Evolutionary conservation across 2,329 filamentous ascomycete genomes (phyloP), one percentile per base, ranked within the genome.

Genomic region (Xylariomycetidae sp.): DNA sequence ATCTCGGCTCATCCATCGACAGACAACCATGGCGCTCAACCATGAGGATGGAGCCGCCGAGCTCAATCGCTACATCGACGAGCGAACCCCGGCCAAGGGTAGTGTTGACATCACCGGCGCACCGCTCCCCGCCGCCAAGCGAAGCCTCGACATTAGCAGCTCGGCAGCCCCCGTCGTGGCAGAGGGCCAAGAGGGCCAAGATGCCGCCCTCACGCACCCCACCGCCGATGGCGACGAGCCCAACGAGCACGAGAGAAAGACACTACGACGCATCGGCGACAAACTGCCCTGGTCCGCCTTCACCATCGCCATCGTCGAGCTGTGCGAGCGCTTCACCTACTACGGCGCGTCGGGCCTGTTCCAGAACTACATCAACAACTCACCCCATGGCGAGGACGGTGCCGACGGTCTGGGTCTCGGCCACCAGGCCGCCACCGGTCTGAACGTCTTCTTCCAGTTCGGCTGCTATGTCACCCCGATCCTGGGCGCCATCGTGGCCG

Each of bases 321-420:
- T 48, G 31, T 62, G 64, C 40, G 74, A 79, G 53, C 70, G 75
- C 34, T 78, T 79, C 59, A 70, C 73, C 37, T 77, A 70, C 61
- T 76, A 75, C 41, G 70, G 70, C 41, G 63, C 70, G 36, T 64
- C 64, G 30, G 72, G 71, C 36, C 51, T 72, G 23, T 74, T 75
- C 54, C 71, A 75, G 44, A 77, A 77, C 53, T 77, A 76, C 50
- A 63, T 75, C 44, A 57, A 62, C 38, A 44, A 50, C 33, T 38
- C 49, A 7, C 44, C 59, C n/a, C 20, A 8, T 5, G 63, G 63
- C 0, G 27, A 45, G 3, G 53, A 59, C 34, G 57, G 58, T 11
- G 63, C 72, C 3, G 70, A 69, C 49, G 75, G 72, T 26, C 57
- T 80, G 9, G 71, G 70, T 3, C 56, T 74, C 45, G 74, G 74